Base-by-base conservation (phyloP, 805 yeast species). In the Lipomyces starkeyi region DNA sequence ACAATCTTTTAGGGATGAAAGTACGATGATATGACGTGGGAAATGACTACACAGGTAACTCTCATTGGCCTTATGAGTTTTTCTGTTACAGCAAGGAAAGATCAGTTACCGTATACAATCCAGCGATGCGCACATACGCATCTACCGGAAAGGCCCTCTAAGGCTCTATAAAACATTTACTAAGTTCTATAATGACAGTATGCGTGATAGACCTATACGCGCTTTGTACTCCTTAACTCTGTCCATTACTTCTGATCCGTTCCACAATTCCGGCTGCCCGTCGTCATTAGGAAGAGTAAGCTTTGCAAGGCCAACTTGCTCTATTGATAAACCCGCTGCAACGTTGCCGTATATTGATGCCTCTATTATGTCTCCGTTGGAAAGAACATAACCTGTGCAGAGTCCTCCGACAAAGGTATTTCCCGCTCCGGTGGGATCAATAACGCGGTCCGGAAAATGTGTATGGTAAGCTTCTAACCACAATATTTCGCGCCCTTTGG, bases 371-470 rank as follows among this genome's bases (percentile, higher is more conserved):
- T 37, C 78, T 54, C 70, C 86, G 78, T 61, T 61, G 6, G 62
- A 40, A 17, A 87, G 76, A 0, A 84, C 80, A 71, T 84, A 86
- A 0, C 88, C 95, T 1, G 88, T 80, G 9, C 88, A 85, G 64
- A 92, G 85, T 0, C 91, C 97, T 0, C 97, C 98, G 62, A 91
- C 85, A 76, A 90, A 93, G 0, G 97, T 84, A 75, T 93, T 96
- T 0, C 98, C 98, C 20, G 97, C 97, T 0, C 98, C 98, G 0
- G 98, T 93, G 2, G 97, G 96, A 77, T 93, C 98, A 1, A 90
- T 81, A 0, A 93, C 93, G 59, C 77, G 76, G 2, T 74, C 73
- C 25, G 79, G 80, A 22, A 79, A 77, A 13, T 65, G 57, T 35
- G 59, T 74, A 75, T 93, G 97, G 77, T 89, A 94, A 0, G 97